Evolutionary conservation across 208 protist genomes (phyloP).

Genomic region (Leishmania tropica): DNA sequence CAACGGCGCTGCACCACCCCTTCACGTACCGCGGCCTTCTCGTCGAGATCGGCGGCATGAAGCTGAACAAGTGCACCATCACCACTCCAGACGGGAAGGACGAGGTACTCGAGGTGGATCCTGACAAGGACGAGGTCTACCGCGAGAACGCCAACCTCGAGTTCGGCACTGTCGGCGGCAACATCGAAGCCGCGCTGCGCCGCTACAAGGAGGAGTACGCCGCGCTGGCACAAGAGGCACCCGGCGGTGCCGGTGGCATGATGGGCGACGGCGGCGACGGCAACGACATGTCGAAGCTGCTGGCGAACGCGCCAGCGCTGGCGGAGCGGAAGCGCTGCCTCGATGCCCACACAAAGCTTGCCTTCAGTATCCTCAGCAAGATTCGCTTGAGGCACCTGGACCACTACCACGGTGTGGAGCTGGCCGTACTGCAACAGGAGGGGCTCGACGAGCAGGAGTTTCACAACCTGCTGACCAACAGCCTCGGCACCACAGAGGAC

Average conservation of each 20-base stretch:
- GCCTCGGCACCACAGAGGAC: slow-evolving; percentile 60
- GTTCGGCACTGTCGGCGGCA: slow-evolving; percentile 73
- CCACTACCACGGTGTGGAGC: slow-evolving; percentile 86
- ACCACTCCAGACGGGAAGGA: slow-evolving; percentile 54
- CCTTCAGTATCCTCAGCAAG: slow-evolving; percentile 66
- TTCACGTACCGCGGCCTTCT: slow-evolving; percentile 90
- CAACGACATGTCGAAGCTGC: slow-evolving; percentile 72
- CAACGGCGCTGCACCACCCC: slow-evolving; percentile 85
- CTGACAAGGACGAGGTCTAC: slow-evolving; percentile 86
- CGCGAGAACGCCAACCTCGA: slow-evolving; percentile 61
- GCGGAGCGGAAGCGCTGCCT: slow-evolving; percentile 85
- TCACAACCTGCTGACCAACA: slow-evolving; percentile 49
- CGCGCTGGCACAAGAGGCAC: slow-evolving; percentile 47
- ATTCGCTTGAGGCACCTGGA: slow-evolving; percentile 77
- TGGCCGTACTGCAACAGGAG: slow-evolving; percentile 63
- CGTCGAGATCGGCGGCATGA: slow-evolving; percentile 78
- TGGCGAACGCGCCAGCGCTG: slow-evolving; percentile 76
- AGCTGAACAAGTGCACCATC: slow-evolving; percentile 79
- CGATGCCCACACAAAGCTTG: slow-evolving; percentile 85
- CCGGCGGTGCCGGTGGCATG: slow-evolving; percentile 36
- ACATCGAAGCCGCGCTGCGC: slow-evolving; percentile 68
- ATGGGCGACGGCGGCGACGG: slow-evolving; percentile 43
- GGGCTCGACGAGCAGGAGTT: slow-evolving; percentile 80
- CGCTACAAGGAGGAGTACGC: slow-evolving; percentile 80
- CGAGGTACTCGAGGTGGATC: slow-evolving; percentile 80